Base-by-base conservation (phyloP, 306 rosid genomes). In the Cicer bijugum region DNA sequence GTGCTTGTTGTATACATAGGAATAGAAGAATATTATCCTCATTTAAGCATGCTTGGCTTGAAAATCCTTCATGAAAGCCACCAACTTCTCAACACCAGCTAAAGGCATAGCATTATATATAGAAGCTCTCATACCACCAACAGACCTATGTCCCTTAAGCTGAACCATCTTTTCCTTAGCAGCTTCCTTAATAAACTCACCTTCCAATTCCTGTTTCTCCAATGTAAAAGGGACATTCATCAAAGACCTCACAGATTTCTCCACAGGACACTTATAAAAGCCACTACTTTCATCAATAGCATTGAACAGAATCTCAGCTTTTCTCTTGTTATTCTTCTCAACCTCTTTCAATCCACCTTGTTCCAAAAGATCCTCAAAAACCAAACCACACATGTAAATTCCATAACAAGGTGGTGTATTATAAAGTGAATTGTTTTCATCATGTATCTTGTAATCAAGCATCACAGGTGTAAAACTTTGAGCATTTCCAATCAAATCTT, bases 61-160 rank as follows among this genome's bases (percentile, higher is more conserved):
- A 77, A 93, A 93, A 60, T 91, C 94, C 89, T 85, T 87, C 98
- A 89, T 93, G 90, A 93, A 89, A 81, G 85, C 94, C 44, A 93
- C 94, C 88, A 93, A 82, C 78, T 88, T 93, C 81, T 93, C 94
- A 77, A 91, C 96, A 4, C 98, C 98, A 79, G 98, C 91, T 83
- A 91, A 80, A 28, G 98, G 90, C 98, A 93, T 91, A 2, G 97
- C 98, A 77, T 93, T 93, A 78, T 93, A 93, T 23, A 93, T 93
- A 0, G 98, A 93, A 65, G 97, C 98, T 63, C 97, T 81, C 94
- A 93, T 91, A 0, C 98, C 98, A 51, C 98, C 98, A 59, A 93
- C 97, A 0, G 97, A 91, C 69, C 97, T 86, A 52, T 93, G 98
- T 5, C 98, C 97, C 85, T 93, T 93, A 12, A 93, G 97, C 82